These are phyloP conservation scores for Ogataea glucozyma DNA, from an alignment of 805 yeast species.

Conservation along the genomic window DNA sequence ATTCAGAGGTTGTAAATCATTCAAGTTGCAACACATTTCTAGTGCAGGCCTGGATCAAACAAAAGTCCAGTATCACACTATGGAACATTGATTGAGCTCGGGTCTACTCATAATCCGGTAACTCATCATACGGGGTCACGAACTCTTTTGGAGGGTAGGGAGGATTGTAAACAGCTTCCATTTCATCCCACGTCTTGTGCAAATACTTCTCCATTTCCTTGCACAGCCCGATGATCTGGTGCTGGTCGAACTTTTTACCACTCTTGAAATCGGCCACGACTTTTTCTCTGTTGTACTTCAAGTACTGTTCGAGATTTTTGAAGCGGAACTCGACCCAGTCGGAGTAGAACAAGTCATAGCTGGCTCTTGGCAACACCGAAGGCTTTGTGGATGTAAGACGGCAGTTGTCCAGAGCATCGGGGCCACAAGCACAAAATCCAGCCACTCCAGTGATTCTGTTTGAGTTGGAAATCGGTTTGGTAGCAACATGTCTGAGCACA, in stretches of 20 bases:
- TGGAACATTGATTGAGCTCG: neutral
- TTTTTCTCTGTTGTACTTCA: constrained; percentile 24
- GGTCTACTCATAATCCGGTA: constrained; percentile 16
- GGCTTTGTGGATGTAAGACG: constrained; percentile 35
- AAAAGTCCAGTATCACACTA: constrained; percentile 1
- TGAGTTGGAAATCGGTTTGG: constrained; percentile 41
- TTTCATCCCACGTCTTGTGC: constrained; percentile 33
- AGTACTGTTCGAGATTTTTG: constrained; percentile 29
- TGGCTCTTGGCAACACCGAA: constrained; percentile 35
- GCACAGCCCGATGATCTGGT: constrained; percentile 29
- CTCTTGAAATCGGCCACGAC: constrained; percentile 19
- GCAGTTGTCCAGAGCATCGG: constrained; percentile 33
- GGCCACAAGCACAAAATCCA: constrained; percentile 32
- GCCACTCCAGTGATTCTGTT: constrained; percentile 37
- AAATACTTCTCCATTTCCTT: constrained; percentile 33
- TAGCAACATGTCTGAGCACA: constrained; percentile 47
- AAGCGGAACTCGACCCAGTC: constrained; percentile 38
- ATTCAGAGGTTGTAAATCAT: too few relatives aligned
- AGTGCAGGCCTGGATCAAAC: constrained; percentile 1
- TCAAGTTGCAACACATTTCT: too few relatives aligned
- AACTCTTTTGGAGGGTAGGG: constrained; percentile 31
- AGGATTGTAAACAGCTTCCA: constrained; percentile 33
- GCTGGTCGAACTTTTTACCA: constrained; percentile 34
- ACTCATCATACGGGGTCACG: constrained; percentile 25
- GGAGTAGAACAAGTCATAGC: constrained; percentile 35